Base-by-base conservation (phyloP, 371 early-diverging fungal species). In the Haplosporangium sp. region DNA sequence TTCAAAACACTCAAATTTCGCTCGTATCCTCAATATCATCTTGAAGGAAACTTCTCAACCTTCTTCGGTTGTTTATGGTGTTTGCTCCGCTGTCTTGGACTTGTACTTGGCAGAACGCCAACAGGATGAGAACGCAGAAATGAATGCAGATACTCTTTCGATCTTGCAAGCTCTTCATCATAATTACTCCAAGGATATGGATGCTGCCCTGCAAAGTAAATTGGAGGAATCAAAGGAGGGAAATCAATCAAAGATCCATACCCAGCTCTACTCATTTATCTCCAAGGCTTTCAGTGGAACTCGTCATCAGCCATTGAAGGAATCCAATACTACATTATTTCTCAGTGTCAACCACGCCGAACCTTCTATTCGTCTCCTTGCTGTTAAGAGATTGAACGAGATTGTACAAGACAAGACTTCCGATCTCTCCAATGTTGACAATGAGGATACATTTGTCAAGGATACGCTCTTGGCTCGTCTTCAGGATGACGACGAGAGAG, bases 331-430 rank as follows among this genome's bases (percentile, higher is more conserved):
- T 0, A 92, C 93, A 0, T 76, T 95, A 11, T 93, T 88, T 61
- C 86, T 94, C 55, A 90, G 91, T 72, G 83, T 95, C 62, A 88
- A 92, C 68, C 92, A 93, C 63, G 85, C 90, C 15, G 87, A 93
- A 37, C 65, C 86, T 0, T 81, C 86, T 1, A 86, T 91, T 35
- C 91, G 94, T 42, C 72, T 93, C 34, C 64, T 91, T 39, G 93
- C 92, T 27, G 65, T 93, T 34, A 85, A 90, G 61, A 89, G 90
- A 67, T 66, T 94, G 34, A 75, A 82, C 20, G 76, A 85, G 34
- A 83, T 92, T 56, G 72, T 92, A 56, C 74, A 81, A 35, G 83
- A 87, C 27, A 79, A 71, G 47, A 64, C 66, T 2, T 81, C 82
- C 19, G 69, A 74, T 20, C 72, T 83, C 27, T 47, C 77, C 38